These are phyloP conservation scores for Entophlyctis helioformis DNA, from an alignment of 192 early-diverging fungal species.

Conservation along the genomic window DNA sequence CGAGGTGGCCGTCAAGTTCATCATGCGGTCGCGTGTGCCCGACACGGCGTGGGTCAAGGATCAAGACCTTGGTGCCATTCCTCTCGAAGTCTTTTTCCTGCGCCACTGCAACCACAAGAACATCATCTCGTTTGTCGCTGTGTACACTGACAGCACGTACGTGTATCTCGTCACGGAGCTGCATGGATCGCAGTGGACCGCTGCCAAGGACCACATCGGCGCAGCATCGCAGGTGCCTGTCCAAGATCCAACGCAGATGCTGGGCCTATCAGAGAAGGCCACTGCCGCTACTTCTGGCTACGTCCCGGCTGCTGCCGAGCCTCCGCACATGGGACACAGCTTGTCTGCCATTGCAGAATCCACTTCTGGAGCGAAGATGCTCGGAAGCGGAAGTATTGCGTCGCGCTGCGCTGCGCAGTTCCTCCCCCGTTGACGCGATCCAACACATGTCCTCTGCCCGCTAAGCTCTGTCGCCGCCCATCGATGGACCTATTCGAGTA, in stretches of 20 bases:
- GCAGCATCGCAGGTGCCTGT: too few species aligned
- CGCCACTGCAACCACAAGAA: slow-evolving; percentile 33
- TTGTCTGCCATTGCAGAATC: too few species aligned
- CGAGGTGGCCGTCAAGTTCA: slow-evolving; percentile 68
- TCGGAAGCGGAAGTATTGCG: too few species aligned
- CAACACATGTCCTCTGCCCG: background rate
- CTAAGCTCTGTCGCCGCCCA: slow-evolving; percentile 1
- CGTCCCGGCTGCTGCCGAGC: too few species aligned
- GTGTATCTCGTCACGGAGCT: slow-evolving; percentile 34
- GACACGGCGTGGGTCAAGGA: slow-evolving; percentile 26
- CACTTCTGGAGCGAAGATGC: too few species aligned
- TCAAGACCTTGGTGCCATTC: slow-evolving; percentile 26
- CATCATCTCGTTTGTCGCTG: slow-evolving; percentile 47
- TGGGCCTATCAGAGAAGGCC: too few species aligned
- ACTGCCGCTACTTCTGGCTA: too few species aligned
- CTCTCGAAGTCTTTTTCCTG: slow-evolving; percentile 32
- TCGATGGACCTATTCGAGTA: slow-evolving; percentile 37
- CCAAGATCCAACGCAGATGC: too few species aligned
- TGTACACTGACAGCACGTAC: slow-evolving; percentile 25
- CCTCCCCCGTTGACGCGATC: slow-evolving; percentile 3
- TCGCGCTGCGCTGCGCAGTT: too few species aligned
- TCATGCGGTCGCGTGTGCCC: slow-evolving; percentile 31
- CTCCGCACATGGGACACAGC: too few species aligned
- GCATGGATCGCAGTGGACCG: slow-evolving; percentile 25
- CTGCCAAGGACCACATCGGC: background rate